These are phyloP conservation scores for Aspergillus steynii DNA, from an alignment of 495 filamentous ascomycete genomes.

Conservation along the genomic window DNA sequence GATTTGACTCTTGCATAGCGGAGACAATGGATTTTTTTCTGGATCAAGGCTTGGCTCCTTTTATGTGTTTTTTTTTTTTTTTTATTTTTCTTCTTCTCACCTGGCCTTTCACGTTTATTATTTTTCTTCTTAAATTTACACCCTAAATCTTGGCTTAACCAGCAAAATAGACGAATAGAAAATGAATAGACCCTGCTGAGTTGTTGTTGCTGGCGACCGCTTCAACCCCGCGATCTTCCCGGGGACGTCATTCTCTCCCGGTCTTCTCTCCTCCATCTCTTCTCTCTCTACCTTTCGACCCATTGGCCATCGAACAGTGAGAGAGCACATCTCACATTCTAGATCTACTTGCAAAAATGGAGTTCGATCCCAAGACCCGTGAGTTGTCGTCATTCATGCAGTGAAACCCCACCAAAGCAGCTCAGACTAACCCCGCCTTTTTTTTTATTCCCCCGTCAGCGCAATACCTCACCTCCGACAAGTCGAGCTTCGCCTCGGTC, in stretches of 20 bases:
- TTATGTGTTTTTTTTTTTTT: constrained; percentile 6
- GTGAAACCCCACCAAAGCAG: constrained; percentile 7
- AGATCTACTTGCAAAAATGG: constrained; percentile 41
- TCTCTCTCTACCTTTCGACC: not conserved
- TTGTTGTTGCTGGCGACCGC: not conserved
- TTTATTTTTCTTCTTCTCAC: constrained; percentile 1
- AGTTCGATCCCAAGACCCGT: constrained; percentile 65
- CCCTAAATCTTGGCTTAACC: not conserved
- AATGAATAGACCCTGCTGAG: not conserved
- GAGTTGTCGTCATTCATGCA: constrained; percentile 21
- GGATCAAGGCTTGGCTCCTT: constrained; percentile 3
- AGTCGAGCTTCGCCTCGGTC: constrained; percentile 79
- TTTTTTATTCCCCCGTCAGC: constrained; percentile 45
- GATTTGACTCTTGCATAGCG: constrained; percentile 27
- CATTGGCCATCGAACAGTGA: not conserved
- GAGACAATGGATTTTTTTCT: constrained; percentile 9
- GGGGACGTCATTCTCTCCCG: not conserved
- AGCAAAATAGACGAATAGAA: constrained; percentile 7
- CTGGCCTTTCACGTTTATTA: not conserved
- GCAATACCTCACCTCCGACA: constrained; percentile 76
- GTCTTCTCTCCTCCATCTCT: not conserved
- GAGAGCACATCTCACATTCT: not conserved
- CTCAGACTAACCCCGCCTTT: constrained; percentile 20
- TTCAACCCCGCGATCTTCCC: not conserved
- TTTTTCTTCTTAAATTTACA: not conserved